Conservation (phyloP, 2,329 filamentous ascomycete genomes). For the Camillea tinctor region DNA sequence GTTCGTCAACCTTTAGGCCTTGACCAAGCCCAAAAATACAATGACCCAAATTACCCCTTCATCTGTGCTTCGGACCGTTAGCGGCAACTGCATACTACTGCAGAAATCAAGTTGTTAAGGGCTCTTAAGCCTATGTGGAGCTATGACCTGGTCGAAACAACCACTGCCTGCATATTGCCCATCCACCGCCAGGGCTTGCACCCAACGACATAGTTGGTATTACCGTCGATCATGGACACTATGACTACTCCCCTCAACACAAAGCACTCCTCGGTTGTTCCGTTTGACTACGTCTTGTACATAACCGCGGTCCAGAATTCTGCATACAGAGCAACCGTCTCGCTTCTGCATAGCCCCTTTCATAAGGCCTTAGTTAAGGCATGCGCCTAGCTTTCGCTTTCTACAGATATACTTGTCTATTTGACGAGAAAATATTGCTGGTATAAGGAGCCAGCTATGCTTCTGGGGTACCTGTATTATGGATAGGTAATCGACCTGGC, state of each 20-base stretch:
- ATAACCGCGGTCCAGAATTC: not conserved
- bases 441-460: not conserved
- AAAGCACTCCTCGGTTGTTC: slow-evolving; percentile 21
- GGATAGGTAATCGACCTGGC: slow-evolving; percentile 9
- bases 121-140: slow-evolving; percentile 33
- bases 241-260: slow-evolving; percentile 23
- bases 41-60: slow-evolving; percentile 25
- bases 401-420: not conserved
- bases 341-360: not conserved
- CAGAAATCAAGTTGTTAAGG: slow-evolving; percentile 26
- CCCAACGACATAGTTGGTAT: slow-evolving; percentile 30
- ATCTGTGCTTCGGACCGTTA: slow-evolving; percentile 27
- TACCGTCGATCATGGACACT: slow-evolving; percentile 28
- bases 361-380: not conserved
- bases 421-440: not conserved
- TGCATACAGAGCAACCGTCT: not conserved
- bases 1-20: slow-evolving; percentile 16
- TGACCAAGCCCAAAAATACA: slow-evolving; percentile 20
- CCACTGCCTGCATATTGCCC: slow-evolving; percentile 24
- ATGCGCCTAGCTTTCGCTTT: not conserved
- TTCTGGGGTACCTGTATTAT: slow-evolving; percentile 1
- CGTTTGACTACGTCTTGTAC: slow-evolving; percentile 7
- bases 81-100: slow-evolving; percentile 28
- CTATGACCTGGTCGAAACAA: slow-evolving; percentile 31
- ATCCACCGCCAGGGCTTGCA: slow-evolving; percentile 23